Base-by-base conservation (phyloP, 768 basidiomycete species). In the Coprinopsis strossmayeri region DNA sequence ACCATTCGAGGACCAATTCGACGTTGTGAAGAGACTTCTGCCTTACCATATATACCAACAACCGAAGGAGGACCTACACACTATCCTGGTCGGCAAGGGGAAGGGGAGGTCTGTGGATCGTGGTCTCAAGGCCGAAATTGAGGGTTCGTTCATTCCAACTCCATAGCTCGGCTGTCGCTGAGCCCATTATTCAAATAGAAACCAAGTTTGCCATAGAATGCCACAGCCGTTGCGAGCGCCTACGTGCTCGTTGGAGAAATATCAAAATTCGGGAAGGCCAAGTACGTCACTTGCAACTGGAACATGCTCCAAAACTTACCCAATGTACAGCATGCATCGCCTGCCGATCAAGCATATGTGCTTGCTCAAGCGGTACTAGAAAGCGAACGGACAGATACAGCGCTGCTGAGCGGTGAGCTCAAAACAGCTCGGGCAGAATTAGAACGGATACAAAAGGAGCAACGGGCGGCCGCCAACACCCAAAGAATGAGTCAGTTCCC, bases 1-100 rank as follows among this genome's bases (percentile, higher is more conserved):
- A 0, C 82, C 87, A 1, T 91, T 91, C 55, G 52, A 57, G 12
- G 79, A 87, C 56, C 63, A 70, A 7, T 58, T 65, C 3, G 89
- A 91, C 59, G 82, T 72, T 2, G 70, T 89, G 20, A 73, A 77
- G n/a, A 76, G 87, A 43, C 70, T 91, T 18, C 68, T 91, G 18
- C 87, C 89, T 0, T 91, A 87, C 57, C 89, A 91, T 58, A 64
- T 91, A 43, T 88, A 83, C 54, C 84, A 84, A 53, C 84, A 87
- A 51, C 87, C 87, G 0, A 65, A 64, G 49, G 81, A 84, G 38
- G 89, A 91, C 54, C 55, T 87, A 54, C 62, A 66, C 27, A 20
- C 47, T 10, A 20, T 68, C 44, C 53, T 57, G 24, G 59, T 70
- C 26, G 54, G 61, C 42, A 87, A 87, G 61, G 81, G 82, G 11